phyloP scores from a whole-genome alignment of 2,329 filamentous ascomycete genomes.

The Onygenales sp. region DNA sequence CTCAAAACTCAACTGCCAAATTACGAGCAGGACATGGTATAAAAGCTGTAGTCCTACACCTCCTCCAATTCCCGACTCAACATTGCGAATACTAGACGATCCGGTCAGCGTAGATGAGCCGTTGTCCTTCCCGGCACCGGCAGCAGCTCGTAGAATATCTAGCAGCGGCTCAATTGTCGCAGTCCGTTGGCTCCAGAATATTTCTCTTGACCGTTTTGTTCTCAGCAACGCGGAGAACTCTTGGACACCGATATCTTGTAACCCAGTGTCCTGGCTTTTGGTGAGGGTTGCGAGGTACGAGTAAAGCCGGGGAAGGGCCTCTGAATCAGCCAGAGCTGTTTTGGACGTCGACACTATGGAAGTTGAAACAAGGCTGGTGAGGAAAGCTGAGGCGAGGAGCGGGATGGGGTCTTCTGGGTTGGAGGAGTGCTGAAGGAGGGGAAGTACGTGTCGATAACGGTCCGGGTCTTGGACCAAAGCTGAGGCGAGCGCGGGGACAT shows the following conservation, averaged over 20 bases:
- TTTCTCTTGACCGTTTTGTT: constrained; percentile 59
- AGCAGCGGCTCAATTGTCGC: constrained; percentile 77
- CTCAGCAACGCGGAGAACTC: constrained; percentile 80
- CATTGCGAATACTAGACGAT: constrained; percentile 48
- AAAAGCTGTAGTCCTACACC: constrained; percentile 86
- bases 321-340: constrained; percentile 51
- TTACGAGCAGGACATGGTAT: constrained; percentile 83
- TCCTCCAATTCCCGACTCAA: constrained; percentile 55
- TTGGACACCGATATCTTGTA: constrained; percentile 93
- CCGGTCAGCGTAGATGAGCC: constrained; percentile 50
- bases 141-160: constrained; percentile 66
- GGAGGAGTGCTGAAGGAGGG: constrained; percentile 72
- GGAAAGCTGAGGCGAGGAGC: constrained; percentile 77
- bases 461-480: constrained; percentile 63
- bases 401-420: constrained; percentile 83
- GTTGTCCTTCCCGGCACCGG: constrained; percentile 61
- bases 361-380: constrained; percentile 66
- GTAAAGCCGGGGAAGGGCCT: constrained; percentile 73
- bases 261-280: constrained; percentile 74
- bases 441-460: constrained; percentile 67
- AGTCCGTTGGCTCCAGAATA: constrained; percentile 85
- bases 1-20: constrained; percentile 97
- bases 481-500: constrained; percentile 67
- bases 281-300: constrained; percentile 76
- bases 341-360: constrained; percentile 54